Percentiles rank a stretch among this genome's conserved stretches.
phyloP scores from a whole-genome alignment of 1,284 basidiomycete species.

The Apiotrichum gracile region DNA sequence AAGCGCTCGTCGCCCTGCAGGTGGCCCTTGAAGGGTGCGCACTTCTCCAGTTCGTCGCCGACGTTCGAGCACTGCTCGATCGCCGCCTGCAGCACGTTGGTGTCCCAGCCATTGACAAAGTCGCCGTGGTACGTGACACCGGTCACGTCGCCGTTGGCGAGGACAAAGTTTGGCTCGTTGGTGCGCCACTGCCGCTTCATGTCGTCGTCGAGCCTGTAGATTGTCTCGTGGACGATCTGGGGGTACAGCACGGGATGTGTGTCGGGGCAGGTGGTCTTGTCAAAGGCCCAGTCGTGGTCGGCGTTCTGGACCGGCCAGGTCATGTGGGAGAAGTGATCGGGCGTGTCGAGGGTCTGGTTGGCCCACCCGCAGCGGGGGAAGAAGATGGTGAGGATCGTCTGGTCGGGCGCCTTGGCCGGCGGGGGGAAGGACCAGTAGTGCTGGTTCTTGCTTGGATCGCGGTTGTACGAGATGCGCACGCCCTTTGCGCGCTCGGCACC shows the following conservation, averaged over 20 bases:
- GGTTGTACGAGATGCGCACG: not conserved
- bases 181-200: not conserved
- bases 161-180: constrained; percentile 3
- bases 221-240: constrained; percentile 47
- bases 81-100: constrained; percentile 39
- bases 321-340: constrained; percentile 48
- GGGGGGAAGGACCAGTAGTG: not conserved
- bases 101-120: constrained; percentile 46
- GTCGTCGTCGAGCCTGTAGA: constrained; percentile 13
- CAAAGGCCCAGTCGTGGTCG: not conserved
- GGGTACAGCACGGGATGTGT: constrained; percentile 33
- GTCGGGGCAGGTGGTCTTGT: constrained; percentile 37
- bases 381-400: constrained; percentile 20
- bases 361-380: constrained; percentile 49
- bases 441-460: not conserved
- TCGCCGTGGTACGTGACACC: constrained; percentile 47
- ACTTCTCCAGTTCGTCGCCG: not conserved
- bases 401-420: not conserved
- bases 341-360: constrained; percentile 41
- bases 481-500: not conserved
- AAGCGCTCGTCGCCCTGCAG: not conserved
- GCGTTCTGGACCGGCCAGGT: constrained; percentile 43
- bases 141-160: constrained; percentile 45
- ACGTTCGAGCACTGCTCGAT: constrained; percentile 36
- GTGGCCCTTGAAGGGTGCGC: not conserved